Base-by-base conservation (phyloP, 768 basidiomycete genomes). In the Pisolithus orientalis region DNA sequence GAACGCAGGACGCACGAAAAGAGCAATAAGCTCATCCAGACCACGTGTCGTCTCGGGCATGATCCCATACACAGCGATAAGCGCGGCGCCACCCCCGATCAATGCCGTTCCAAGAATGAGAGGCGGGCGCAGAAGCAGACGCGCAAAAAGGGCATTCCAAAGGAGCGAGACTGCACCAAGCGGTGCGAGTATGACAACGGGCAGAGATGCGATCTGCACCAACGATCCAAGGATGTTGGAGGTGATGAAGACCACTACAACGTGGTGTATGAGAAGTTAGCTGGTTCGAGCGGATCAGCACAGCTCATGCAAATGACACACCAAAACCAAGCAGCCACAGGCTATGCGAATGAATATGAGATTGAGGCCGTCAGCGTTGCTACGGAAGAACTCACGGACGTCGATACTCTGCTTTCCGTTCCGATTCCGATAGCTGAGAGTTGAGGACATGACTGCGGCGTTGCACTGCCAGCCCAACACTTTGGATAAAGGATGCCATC, bases 91-190 rank as follows among this genome's bases (percentile, higher is more conserved):
- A 16, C 83, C 83, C 1, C 90, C 89, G 56, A 97, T 93, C 64
- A 94, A 75, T 40, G 88, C 69, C 2, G 93, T 95, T 47, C 90
- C 93, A n/a, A 90, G 69, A 43, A 90, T 72, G 80, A 93, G 88
- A 75, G 84, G 88, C 1, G 78, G 78, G 10, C 89, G 90, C 11
- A 95, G 78, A 39, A 95, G 77, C 39, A 94, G 61, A 29, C 83
- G 78, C 14, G 93, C 92, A 63, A 95, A 94, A 61, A 95, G 80
- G 4, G 93, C 93, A 65, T 97, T 97, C 89, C 89, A 95, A 28
- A 97, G 79, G 28, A 97, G 79, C 2, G 89, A 92, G 29, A 94
- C 88, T 0, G 93, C 94, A 10, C 94, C 94, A 4, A 97, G 78
- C 0, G 94, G 94, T 0, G 93, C 94, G 48, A 97, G 85, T 52